Base-by-base conservation (phyloP, 2,329 filamentous ascomycete species). In the Zasmidium citrigriseum region DNA sequence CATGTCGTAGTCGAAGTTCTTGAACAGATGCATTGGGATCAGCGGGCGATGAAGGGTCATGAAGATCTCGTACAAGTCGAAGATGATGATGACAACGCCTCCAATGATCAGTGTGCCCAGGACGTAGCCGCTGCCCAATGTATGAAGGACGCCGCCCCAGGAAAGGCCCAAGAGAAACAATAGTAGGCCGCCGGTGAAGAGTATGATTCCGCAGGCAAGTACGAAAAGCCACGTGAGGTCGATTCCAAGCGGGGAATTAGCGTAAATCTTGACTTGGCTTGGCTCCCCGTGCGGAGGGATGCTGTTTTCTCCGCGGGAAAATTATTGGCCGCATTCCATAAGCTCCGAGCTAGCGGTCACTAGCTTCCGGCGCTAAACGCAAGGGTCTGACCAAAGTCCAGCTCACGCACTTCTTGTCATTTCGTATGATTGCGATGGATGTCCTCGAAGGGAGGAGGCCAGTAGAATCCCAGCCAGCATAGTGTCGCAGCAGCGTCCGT, bases 361-460 rank as follows among this genome's bases (percentile, higher is more conserved):
- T n/a, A n/a, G n/a, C n/a, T n/a, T n/a, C n/a, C n/a, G n/a, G n/a
- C n/a, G n/a, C n/a, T n/a, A n/a, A n/a, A n/a, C n/a, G n/a, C n/a
- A n/a, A n/a, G n/a, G n/a, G n/a, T n/a, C n/a, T n/a, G n/a, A n/a
- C 62, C 55, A 45, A 64, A 62, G 46, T 65, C 63, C 18, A 60
- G 27, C 29, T 64, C 57, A 29, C 58, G 44, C 46, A 62, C 54
- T 41, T 62, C 54, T 34, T 62, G 41, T 48, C 46, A 49, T 27
- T 55, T 55, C 3, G 55, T 58, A 2, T 53, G 50, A 9, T 49
- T 14, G 12, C 38, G 14, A 23, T 59, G 57, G 11, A 56, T 38
- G 10, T 46, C 18, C 2, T 52, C 14, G 24, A 59, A 59, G 27
- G 21, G 52, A 4, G 57, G 57, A 9, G 57, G 57, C 21, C 52